Conservation (phyloP, 2,329 filamentous ascomycete genomes). For the Cladophialophora psammophila region DNA sequence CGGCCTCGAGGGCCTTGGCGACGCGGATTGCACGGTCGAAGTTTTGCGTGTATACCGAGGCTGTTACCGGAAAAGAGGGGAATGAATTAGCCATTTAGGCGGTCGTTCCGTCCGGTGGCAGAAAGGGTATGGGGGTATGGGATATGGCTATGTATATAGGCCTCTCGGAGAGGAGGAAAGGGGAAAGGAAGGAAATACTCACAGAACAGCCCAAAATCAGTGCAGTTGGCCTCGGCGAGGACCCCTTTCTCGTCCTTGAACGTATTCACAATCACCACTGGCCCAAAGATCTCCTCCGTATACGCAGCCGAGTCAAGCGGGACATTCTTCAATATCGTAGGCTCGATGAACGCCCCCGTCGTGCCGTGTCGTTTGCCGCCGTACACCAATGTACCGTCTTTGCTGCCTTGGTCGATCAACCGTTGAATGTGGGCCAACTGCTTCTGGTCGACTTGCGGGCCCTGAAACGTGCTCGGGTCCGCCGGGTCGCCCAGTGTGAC, state of each 20-base stretch:
- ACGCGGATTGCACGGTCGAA: slow-evolving; percentile 50
- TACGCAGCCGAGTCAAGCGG: slow-evolving; percentile 43
- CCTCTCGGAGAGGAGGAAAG: too few relatives aligned
- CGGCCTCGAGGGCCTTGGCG: slow-evolving; percentile 50
- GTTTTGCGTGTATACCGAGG: slow-evolving; percentile 51
- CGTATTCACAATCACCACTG: slow-evolving; percentile 48
- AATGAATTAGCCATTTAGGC: too few relatives aligned
- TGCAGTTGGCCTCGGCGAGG: slow-evolving; percentile 48
- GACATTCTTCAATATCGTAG: slow-evolving; percentile 21
- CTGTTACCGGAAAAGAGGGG: slow-evolving; percentile 16
- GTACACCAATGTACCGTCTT: slow-evolving; percentile 58
- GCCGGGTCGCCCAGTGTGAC: slow-evolving; percentile 47
- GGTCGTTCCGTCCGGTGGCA: too few relatives aligned
- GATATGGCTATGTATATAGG: too few relatives aligned
- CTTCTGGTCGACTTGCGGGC: slow-evolving; percentile 69
- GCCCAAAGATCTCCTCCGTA: slow-evolving; percentile 57
- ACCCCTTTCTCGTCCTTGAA: slow-evolving; percentile 50
- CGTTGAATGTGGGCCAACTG: slow-evolving; percentile 67
- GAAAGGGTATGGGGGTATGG: too few relatives aligned
- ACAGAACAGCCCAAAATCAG: slow-evolving; percentile 51
- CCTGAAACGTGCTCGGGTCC: slow-evolving; percentile 60
- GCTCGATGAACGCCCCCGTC: slow-evolving; percentile 50
- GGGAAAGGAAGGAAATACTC: background rate
- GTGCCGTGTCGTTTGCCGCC: slow-evolving; percentile 59
- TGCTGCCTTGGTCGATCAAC: slow-evolving; percentile 63